Percentiles rank a stretch among this genome's conserved stretches.
Conservation (phyloP, 768 basidiomycete genomes). For the Termitomyces sp. region DNA sequence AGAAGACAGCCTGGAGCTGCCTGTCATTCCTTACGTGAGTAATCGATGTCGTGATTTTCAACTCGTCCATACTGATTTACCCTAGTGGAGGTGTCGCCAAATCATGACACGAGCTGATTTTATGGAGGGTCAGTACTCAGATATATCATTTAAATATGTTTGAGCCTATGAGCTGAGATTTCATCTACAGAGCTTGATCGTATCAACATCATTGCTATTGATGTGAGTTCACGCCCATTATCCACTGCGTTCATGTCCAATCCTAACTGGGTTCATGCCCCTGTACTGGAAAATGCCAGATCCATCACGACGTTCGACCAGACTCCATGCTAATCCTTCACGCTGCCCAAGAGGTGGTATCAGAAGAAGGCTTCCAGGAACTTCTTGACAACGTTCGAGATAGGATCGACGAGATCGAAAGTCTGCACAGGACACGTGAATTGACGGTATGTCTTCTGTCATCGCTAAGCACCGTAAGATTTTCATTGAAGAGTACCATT, state of each 20-base stretch:
- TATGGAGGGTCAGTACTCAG: slow-evolving; percentile 54
- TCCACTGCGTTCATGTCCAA: slow-evolving; percentile 29
- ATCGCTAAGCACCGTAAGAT: neutral
- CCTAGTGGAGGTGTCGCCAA: slow-evolving; percentile 63
- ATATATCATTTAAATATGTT: neutral
- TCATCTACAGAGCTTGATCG: slow-evolving; percentile 54
- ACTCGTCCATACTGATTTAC: neutral
- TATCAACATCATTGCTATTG: slow-evolving; percentile 73
- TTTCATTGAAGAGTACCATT: slow-evolving; percentile 11
- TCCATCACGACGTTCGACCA: slow-evolving; percentile 71
- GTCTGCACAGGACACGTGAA: slow-evolving; percentile 74
- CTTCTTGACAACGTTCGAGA: slow-evolving; percentile 66
- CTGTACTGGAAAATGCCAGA: slow-evolving; percentile 29
- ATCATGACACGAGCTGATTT: slow-evolving; percentile 87
- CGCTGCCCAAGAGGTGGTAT: slow-evolving; percentile 66
- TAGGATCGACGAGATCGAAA: slow-evolving; percentile 85
- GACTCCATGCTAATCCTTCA: slow-evolving; percentile 77
- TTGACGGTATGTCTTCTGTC: slow-evolving; percentile 46
- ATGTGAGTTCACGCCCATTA: slow-evolving; percentile 40
- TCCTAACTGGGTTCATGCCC: neutral
- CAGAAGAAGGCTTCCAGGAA: slow-evolving; percentile 79
- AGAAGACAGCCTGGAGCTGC: slow-evolving; percentile 49
- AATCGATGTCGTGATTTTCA: neutral
- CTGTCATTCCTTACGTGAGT: slow-evolving; percentile 58
- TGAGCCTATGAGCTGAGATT: neutral